Percentiles rank a stretch among this genome's conserved stretches.
These are phyloP conservation scores for Sporisorium graminicola DNA, from an alignment of 1,284 basidiomycete species.

Conservation along the genomic window DNA sequence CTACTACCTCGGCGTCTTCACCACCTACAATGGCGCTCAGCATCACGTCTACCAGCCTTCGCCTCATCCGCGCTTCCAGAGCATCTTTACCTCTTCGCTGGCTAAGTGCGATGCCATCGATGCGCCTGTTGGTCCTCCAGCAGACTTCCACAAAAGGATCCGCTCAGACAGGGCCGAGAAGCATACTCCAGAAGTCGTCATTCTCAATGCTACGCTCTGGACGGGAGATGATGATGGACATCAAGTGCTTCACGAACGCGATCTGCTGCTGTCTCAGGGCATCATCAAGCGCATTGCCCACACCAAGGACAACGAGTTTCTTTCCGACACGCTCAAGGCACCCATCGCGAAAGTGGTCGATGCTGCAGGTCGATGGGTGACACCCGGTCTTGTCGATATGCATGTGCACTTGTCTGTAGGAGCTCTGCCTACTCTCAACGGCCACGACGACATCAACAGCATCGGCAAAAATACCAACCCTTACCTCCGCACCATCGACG, in stretches of 20 bases:
- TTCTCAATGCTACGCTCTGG: conserved; percentile 84
- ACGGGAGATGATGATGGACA: conserved; percentile 79
- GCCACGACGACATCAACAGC: conserved; percentile 74
- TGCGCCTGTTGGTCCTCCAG: conserved; percentile 71
- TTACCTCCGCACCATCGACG: conserved; percentile 77
- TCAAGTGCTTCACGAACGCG: conserved; percentile 74
- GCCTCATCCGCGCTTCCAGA: conserved; percentile 33
- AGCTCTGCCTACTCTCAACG: conserved; percentile 63
- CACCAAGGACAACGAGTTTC: conserved; percentile 8
- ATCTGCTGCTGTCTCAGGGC: conserved; percentile 72
- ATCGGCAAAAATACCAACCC: conserved; percentile 75
- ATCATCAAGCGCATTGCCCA: conserved; percentile 70
- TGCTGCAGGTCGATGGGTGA: conserved; percentile 60
- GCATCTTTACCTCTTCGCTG: conserved; percentile 31
- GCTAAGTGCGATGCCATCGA: conserved; percentile 41
- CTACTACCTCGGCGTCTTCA: conserved; percentile 28
- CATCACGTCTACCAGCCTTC: conserved; percentile 46
- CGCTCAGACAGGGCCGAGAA: conserved; percentile 79
- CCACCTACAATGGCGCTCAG: conserved; percentile 16
- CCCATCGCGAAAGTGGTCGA: conserved; percentile 33
- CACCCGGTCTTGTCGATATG: conserved; percentile 77
- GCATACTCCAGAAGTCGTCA: conserved; percentile 75
- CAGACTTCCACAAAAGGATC: conserved; percentile 74
- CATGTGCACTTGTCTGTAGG: conserved; percentile 80
- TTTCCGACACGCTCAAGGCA: background rate